Percentiles rank a stretch among this genome's conserved stretches.
These are phyloP conservation scores for Sugiyamaella lignohabitans DNA, from an alignment of 805 yeast genomes.

Conservation along the genomic window DNA sequence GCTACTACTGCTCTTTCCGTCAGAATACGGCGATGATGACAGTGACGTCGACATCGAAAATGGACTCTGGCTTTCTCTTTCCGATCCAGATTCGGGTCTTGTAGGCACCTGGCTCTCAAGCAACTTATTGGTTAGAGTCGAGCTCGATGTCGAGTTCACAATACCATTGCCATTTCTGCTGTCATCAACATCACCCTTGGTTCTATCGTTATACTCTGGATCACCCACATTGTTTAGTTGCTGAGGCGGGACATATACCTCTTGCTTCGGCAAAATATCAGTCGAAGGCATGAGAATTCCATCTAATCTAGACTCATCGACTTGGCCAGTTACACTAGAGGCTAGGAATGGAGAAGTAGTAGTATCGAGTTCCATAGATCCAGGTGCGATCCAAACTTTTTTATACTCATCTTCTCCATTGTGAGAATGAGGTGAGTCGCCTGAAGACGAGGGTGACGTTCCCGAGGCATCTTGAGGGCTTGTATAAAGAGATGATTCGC, in stretches of 20 bases:
- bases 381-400: background rate
- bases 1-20: background rate
- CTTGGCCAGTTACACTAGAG: no score
- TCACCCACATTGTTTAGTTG: no score
- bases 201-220: background rate
- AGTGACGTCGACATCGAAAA: background rate
- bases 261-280: no score
- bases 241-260: no score
- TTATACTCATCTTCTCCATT: slow-evolving; percentile 2
- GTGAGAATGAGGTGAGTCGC: slow-evolving; percentile 4
- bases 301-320: no score
- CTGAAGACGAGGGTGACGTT: slow-evolving; percentile 5
- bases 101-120: background rate
- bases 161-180: background rate
- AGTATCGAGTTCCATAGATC: no score
- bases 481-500: background rate
- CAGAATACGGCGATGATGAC: no score
- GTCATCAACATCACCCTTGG: no score
- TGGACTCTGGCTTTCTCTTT: background rate
- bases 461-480: background rate
- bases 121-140: background rate
- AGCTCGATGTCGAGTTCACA: background rate
- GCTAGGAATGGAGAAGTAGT: no score
- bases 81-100: background rate
- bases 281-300: background rate